Conservation (phyloP, 2,329 filamentous ascomycete genomes). For the Kalmusia sp. region DNA sequence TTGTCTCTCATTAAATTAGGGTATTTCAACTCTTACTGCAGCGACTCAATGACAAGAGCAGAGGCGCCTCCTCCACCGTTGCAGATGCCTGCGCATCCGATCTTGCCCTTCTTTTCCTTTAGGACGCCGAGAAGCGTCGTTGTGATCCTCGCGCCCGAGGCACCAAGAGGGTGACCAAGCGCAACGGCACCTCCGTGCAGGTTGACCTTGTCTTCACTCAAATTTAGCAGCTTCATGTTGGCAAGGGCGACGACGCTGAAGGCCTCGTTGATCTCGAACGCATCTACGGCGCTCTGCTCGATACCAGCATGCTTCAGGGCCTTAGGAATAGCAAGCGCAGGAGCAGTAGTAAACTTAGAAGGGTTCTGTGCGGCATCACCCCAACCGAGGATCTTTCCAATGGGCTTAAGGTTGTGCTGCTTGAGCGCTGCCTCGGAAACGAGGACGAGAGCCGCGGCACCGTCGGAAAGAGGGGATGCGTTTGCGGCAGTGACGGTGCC, state of each 20-base stretch:
- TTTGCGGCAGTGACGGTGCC: slow-evolving; percentile 97
- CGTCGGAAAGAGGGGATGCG: slow-evolving; percentile 94
- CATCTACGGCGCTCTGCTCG: slow-evolving; percentile 79
- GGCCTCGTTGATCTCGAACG: slow-evolving; percentile 99
- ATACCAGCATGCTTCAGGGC: slow-evolving; percentile 93
- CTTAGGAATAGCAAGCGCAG: slow-evolving; percentile 94
- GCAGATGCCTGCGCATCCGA: slow-evolving; percentile 94
- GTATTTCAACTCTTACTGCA: slow-evolving; percentile 36
- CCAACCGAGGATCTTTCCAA: slow-evolving; percentile 98
- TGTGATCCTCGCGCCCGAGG: slow-evolving; percentile 91
- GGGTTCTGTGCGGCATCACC: slow-evolving; percentile 91
- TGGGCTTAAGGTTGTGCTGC: slow-evolving; percentile 86
- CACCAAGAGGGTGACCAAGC: slow-evolving; percentile 92
- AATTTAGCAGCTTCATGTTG: slow-evolving; percentile 88
- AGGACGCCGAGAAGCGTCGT: slow-evolving; percentile 89
- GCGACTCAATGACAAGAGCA: slow-evolving; percentile 83
- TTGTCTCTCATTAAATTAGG: slow-evolving; percentile 2
- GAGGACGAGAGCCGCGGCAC: slow-evolving; percentile 88
- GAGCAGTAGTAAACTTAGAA: slow-evolving; percentile 94
- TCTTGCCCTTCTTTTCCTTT: slow-evolving; percentile 88
- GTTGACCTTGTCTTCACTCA: slow-evolving; percentile 89
- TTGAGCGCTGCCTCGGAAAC: slow-evolving; percentile 94
- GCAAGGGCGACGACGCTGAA: slow-evolving; percentile 96
- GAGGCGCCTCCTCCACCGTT: slow-evolving; percentile 97
- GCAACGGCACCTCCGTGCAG: slow-evolving; percentile 94